Percentiles rank a stretch among this genome's conserved stretches.
phyloP scores from a whole-genome alignment of 805 yeast species.

The Ogataea ramenticola region DNA sequence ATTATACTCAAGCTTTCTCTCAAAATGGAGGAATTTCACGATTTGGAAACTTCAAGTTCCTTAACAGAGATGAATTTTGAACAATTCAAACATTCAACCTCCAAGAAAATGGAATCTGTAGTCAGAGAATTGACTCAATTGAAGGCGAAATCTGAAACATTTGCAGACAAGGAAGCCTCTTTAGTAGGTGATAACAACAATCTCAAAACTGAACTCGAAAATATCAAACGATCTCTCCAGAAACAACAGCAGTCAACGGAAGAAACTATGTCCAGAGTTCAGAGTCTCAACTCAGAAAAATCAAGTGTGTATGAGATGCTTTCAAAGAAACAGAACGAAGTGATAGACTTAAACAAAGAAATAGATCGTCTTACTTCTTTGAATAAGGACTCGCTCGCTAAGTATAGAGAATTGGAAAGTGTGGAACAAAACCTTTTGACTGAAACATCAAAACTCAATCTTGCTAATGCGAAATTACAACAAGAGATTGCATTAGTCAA shows the following conservation, averaged over 20 bases:
- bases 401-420: conserved; percentile 30
- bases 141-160: conserved; percentile 14
- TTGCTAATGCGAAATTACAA: conserved; percentile 18
- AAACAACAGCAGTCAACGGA: conserved; percentile 6
- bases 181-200: conserved; percentile 9
- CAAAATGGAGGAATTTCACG: conserved; percentile 27
- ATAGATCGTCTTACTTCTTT: conserved; percentile 30
- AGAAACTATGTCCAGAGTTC: conserved; percentile 9
- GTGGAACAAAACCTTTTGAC: conserved; percentile 21
- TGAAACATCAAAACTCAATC: conserved; percentile 18
- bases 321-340: conserved; percentile 29
- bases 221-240: neutral
- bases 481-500: conserved; percentile 25
- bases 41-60: conserved; percentile 30
- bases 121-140: conserved; percentile 16
- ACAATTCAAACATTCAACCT: conserved; percentile 28
- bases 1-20: conserved; percentile 21
- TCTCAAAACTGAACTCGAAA: conserved; percentile 10
- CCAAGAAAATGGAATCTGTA: conserved; percentile 25
- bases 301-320: conserved; percentile 26
- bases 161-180: conserved; percentile 13
- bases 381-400: conserved; percentile 35
- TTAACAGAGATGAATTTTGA: conserved; percentile 32
- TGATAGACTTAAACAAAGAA: conserved; percentile 23
- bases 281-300: conserved; percentile 20